Evolutionary conservation across 1,284 basidiomycete species (phyloP).

Genomic region (Melampsora abietis-canadensis): DNA sequence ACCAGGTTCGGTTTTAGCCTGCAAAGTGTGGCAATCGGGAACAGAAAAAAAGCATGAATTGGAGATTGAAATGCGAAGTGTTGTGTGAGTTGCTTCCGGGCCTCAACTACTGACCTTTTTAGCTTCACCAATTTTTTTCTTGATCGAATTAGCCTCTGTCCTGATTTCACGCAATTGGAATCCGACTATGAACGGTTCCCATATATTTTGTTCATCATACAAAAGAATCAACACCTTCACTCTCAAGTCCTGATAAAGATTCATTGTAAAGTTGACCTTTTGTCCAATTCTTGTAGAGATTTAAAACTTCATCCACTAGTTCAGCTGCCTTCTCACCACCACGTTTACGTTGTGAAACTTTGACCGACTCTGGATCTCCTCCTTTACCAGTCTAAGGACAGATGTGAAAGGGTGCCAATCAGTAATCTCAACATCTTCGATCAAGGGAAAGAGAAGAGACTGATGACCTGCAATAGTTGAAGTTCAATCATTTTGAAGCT

Average conservation of each 20-base stretch:
- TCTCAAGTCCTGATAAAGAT: neutral
- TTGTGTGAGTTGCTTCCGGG: neutral
- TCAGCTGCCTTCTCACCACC: slow-evolving; percentile 68
- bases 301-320: slow-evolving; percentile 87
- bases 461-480: slow-evolving; percentile 29
- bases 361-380: slow-evolving; percentile 86
- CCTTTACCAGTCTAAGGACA: slow-evolving; percentile 57
- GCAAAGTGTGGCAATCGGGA: neutral
- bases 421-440: neutral
- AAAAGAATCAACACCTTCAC: neutral
- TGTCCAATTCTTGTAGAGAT: slow-evolving; percentile 87
- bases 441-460: neutral
- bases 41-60: neutral
- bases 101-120: slow-evolving; percentile 25
- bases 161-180: slow-evolving; percentile 23
- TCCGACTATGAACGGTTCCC: slow-evolving; percentile 15
- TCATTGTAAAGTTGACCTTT: slow-evolving; percentile 50
- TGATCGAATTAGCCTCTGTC: slow-evolving; percentile 34
- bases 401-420: neutral
- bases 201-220: neutral
- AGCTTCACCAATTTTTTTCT: slow-evolving; percentile 42
- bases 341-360: slow-evolving; percentile 87
- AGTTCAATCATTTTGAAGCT: slow-evolving; percentile 33
- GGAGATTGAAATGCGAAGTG: no score
- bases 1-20: slow-evolving; percentile 34